Conservation (phyloP, 306 rosid species). For the Rosa chinensis region DNA sequence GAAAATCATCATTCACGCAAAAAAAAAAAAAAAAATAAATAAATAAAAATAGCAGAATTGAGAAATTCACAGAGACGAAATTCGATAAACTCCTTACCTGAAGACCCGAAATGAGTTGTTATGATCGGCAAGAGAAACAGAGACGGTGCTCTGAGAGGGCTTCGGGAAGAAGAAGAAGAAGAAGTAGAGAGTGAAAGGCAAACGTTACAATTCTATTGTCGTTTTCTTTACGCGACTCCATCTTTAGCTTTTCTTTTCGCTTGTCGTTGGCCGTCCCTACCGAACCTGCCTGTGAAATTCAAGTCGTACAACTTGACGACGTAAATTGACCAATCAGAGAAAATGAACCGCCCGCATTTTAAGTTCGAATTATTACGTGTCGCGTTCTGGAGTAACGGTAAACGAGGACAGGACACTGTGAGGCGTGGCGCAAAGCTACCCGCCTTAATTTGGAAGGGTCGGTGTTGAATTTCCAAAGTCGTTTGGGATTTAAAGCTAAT, state of each 20-base stretch:
- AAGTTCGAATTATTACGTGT: neutral
- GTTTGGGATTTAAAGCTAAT: neutral
- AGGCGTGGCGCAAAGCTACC: neutral
- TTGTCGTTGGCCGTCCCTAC: conserved; percentile 2
- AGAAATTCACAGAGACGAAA: neutral
- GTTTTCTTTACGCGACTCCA: conserved; percentile 20
- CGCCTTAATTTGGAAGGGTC: neutral
- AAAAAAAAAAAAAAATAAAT: neutral
- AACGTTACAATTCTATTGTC: conserved; percentile 30
- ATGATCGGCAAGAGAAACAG: neutral
- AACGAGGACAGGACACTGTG: neutral
- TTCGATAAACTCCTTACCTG: conserved; percentile 4
- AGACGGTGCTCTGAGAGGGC: neutral
- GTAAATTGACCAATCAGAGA: neutral
- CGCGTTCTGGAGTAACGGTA: neutral
- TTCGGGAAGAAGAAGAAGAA: neutral
- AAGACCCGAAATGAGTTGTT: neutral
- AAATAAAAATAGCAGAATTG: neutral
- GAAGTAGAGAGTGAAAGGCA: neutral
- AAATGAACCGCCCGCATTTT: neutral
- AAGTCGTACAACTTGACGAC: neutral
- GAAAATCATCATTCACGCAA: neutral
- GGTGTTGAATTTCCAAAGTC: neutral
- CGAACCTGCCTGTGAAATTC: neutral
- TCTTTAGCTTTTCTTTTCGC: neutral